Conservation (phyloP, 805 yeast species). For the Hagleromyces aurorensis region DNA sequence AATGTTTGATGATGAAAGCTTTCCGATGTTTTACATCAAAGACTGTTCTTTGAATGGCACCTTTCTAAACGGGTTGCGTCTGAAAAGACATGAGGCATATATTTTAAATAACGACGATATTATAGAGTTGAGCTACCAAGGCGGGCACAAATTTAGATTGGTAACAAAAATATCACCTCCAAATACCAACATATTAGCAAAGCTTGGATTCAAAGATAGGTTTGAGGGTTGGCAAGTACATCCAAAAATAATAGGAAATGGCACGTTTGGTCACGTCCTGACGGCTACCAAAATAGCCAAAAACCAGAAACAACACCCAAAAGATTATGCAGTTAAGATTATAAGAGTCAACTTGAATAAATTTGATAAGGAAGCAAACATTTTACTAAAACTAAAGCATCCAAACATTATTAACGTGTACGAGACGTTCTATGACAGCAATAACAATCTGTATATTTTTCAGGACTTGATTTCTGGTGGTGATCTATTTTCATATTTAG, state of each 20-base stretch:
- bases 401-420: conserved; percentile 44
- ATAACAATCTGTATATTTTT: conserved; percentile 35
- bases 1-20: conserved; percentile 41
- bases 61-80: conserved; percentile 32
- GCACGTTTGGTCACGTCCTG: conserved; percentile 50
- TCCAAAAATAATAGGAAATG: conserved; percentile 40
- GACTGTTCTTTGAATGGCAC: conserved; percentile 49
- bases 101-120: conserved; percentile 35
- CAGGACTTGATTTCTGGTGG: conserved; percentile 50
- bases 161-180: conserved; percentile 3
- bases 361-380: conserved; percentile 37
- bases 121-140: conserved; percentile 29
- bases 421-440: conserved; percentile 26
- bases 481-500: conserved; percentile 49
- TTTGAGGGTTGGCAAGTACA: conserved; percentile 37
- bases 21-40: conserved; percentile 42
- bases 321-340: conserved; percentile 44
- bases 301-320: conserved; percentile 11
- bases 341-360: conserved; percentile 27
- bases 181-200: conserved; percentile 12
- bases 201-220: conserved; percentile 15
- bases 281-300: conserved; percentile 8
- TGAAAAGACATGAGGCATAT: conserved; percentile 29
- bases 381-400: conserved; percentile 35
- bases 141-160: conserved; percentile 6